Percentiles rank a stretch among this genome's conserved stretches.
Evolutionary conservation across 2,329 filamentous ascomycete species (phyloP).

Genomic region (Raffaelea deltoideospora): DNA sequence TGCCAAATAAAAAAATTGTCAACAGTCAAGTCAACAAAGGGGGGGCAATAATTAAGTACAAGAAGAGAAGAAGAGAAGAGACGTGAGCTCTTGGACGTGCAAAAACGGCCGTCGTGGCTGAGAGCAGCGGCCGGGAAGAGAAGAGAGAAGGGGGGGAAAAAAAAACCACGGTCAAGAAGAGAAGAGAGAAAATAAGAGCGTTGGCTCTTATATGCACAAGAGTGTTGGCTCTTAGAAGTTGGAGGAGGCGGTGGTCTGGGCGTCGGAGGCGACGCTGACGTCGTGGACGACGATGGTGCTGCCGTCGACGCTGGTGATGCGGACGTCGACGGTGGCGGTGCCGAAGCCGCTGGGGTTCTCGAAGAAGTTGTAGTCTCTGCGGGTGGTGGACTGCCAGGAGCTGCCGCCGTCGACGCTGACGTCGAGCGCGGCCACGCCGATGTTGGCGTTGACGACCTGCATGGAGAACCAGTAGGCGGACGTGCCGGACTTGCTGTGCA

Average conservation of each 20-base stretch:
- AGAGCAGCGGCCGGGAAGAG: too few relatives aligned
- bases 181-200: too few relatives aligned
- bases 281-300: not conserved
- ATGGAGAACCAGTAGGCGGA: constrained; percentile 32
- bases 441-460: constrained; percentile 50
- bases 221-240: not conserved
- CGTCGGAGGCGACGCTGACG: constrained; percentile 3
- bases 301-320: constrained; percentile 4
- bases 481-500: constrained; percentile 29
- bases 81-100: too few relatives aligned
- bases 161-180: too few relatives aligned
- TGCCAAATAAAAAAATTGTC: too few relatives aligned
- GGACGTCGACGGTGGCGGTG: constrained; percentile 2
- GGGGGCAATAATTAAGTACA: too few relatives aligned
- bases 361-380: constrained; percentile 46
- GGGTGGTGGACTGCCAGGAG: constrained; percentile 40
- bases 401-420: constrained; percentile 44
- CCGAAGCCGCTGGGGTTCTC: constrained; percentile 32
- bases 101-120: too few relatives aligned
- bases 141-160: too few relatives aligned
- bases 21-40: too few relatives aligned
- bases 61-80: too few relatives aligned
- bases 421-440: constrained; percentile 38
- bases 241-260: constrained; percentile 2
- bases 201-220: too few relatives aligned